Percentiles rank a stretch among this genome's conserved stretches.
Conservation (phyloP, 1,284 basidiomycete genomes). For the Grifola frondosa region DNA sequence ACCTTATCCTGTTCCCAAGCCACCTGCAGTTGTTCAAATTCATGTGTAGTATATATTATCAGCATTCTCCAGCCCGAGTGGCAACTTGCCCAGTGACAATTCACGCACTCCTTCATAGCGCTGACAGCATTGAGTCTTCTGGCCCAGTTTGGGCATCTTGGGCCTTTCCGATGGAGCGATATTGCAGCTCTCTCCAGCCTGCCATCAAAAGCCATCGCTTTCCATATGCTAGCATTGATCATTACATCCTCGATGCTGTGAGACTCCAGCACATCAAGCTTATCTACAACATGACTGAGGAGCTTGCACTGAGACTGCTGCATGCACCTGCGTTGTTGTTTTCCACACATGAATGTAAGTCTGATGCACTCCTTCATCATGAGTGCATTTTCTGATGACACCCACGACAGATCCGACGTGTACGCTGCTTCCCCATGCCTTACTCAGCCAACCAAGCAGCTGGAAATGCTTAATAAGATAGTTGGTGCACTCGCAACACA, state of each 20-base stretch:
- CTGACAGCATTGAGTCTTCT: slow-evolving; percentile 29
- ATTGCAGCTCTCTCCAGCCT: slow-evolving; percentile 32
- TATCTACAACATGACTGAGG: slow-evolving; percentile 16
- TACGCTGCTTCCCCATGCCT: not conserved
- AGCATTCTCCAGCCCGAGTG: slow-evolving; percentile 29
- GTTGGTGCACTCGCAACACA: not conserved
- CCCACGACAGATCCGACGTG: not conserved
- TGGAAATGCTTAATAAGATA: too few relatives aligned
- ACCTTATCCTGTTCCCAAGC: slow-evolving; percentile 3
- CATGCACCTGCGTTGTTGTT: too few relatives aligned
- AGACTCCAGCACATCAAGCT: slow-evolving; percentile 25
- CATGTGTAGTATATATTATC: slow-evolving; percentile 40
- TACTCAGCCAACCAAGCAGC: too few relatives aligned
- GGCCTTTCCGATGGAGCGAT: slow-evolving; percentile 41
- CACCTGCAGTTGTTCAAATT: not conserved
- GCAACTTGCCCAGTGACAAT: slow-evolving; percentile 39
- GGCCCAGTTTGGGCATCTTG: slow-evolving; percentile 40
- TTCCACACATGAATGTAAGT: not conserved
- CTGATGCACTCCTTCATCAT: too few relatives aligned
- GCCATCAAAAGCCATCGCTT: slow-evolving; percentile 22
- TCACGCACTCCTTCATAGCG: slow-evolving; percentile 40
- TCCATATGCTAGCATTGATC: slow-evolving; percentile 29
- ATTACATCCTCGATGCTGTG: slow-evolving; percentile 16
- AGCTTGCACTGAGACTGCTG: slow-evolving; percentile 1
- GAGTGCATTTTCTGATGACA: not conserved